Base-by-base conservation (phyloP, 495 filamentous ascomycete species). In the Neurospora intermedia region DNA sequence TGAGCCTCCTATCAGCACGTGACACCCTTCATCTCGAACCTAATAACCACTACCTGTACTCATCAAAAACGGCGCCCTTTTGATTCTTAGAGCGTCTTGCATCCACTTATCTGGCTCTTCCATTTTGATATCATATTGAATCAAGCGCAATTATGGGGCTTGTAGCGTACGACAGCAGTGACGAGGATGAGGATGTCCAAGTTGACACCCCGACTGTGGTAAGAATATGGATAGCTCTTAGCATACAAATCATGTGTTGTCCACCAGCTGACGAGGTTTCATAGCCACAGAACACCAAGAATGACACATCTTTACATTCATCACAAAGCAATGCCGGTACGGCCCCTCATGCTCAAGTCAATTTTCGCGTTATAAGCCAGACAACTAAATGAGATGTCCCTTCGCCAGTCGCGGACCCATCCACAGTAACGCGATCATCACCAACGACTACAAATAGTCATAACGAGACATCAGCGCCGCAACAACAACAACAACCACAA, bases 131-230 rank as follows among this genome's bases (percentile, higher is more conserved):
- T 13, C 23, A 2, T 2, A 62, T 31, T 31, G 23, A 2, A 35
- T 3, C 9, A 20, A n/a, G 16, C 27, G 42, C 6, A 69, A 73
- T 7, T 0, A 94, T 94, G 92, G 85, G 86, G 16, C 86, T 96
- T 3, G 91, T 89, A 11, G 85, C 82, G 69, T 96, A 96, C 80
- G 90, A 87, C 39, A 94, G 91, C 80, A 94, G 92, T 78, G 92
- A 92, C 73, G 92, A 93, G 66, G 92, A 93, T 45, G 89, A 91
- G 45, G 83, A 84, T 70, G 80, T 81, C 5, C 77, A 71, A 45
- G 73, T 71, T 16, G 71, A 78, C 40, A 20, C 70, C 10, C 46
- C 40, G 18, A 23, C 42, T 9, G 40, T 72, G 46, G 35, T 46
- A 38, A 72, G 18, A 62, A 73, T 15, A 46, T 38, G 16, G 31